A percentile compares a stretch with the other conserved stretches of the same genome.
Evolutionary conservation across 768 basidiomycete species (phyloP).

Genomic region (Pleurotus giganteus): DNA sequence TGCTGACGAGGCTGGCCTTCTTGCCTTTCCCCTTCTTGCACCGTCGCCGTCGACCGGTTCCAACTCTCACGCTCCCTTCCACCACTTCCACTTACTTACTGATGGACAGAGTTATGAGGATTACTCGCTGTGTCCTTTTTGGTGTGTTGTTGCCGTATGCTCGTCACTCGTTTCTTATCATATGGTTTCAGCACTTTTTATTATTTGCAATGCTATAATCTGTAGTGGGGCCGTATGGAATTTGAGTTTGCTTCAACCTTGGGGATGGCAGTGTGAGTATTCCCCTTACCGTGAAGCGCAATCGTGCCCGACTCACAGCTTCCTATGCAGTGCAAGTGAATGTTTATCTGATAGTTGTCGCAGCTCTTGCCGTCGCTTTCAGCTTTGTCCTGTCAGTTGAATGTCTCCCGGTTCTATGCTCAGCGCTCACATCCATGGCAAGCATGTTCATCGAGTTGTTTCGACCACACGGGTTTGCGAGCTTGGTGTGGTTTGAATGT

Average conservation of each 20-base stretch:
- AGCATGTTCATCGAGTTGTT: constrained; percentile 61
- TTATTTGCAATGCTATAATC: constrained; percentile 63
- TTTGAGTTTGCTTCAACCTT: constrained; percentile 42
- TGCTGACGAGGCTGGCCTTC: constrained; percentile 1
- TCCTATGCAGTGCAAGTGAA: constrained; percentile 44
- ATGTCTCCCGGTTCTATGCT: background rate
- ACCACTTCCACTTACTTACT: constrained; percentile 10
- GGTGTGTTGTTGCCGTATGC: constrained; percentile 35
- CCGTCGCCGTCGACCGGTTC: constrained; percentile 31
- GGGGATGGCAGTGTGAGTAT: constrained; percentile 37
- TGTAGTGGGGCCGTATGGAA: constrained; percentile 73
- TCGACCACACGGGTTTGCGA: constrained; percentile 46
- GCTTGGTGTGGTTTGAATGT: constrained; percentile 73
- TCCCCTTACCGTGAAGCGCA: constrained; percentile 1
- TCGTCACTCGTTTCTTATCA: constrained; percentile 9
- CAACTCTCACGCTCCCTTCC: constrained; percentile 26
- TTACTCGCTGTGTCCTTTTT: constrained; percentile 59
- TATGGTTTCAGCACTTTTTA: constrained; percentile 46
- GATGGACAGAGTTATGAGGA: constrained; percentile 47
- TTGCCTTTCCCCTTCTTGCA: constrained; percentile 10
- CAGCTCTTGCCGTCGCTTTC: constrained; percentile 53
- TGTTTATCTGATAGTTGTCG: constrained; percentile 57
- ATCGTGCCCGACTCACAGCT: constrained; percentile 10
- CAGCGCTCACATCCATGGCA: constrained; percentile 6
- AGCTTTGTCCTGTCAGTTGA: constrained; percentile 57